Base-by-base conservation (phyloP, 75 land plant species). In the Azolla pinnata region DNA sequence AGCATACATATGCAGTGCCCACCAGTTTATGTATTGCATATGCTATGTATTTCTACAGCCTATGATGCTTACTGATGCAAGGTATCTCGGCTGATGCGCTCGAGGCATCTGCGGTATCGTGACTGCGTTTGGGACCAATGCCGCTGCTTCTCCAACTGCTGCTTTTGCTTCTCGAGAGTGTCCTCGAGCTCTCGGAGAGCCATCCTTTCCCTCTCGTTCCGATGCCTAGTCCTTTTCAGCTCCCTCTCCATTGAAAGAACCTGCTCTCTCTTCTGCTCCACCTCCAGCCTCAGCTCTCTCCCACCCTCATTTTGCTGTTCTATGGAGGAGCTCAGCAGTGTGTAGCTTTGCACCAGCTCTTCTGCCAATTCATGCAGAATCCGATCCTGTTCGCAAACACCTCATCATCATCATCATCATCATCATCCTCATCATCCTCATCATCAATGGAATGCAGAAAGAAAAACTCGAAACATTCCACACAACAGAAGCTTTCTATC, bases 71-170 rank as follows among this genome's bases (percentile, higher is more conserved):
- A 93, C 99, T 89, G 96, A 61, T 93, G 99, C 90, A 89, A 79
- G 2, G 96, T 88, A 32, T 93, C 99, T 47, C 90, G 76, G 35
- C 89, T 79, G 85, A 93, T 90, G 65, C 87, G 76, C 70, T 93
- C 99, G 7, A 93, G 67, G 58, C 83, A 85, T 17, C 71, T 67
- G 9, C 74, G 70, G 49, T 93, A 86, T 2, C 82, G 81, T 16
- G 83, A 61, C 59, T 93, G 96, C 27, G 90, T 75, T 68, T 93
- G 90, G 49, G 84, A 73, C 64, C 84, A 59, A n/a, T 68, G 65
- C 48, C 99, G 70, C 62, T 86, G 83, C 58, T 93, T 93, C 63
- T 93, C 99, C 16, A 74, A 83, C 48, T 82, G 45, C 65, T 95
- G 75, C 54, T 71, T 80, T 2, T 75, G 71, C 60, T 81, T 83